Conservation (phyloP, 495 filamentous ascomycete species). For the Penicillium herquei region DNA sequence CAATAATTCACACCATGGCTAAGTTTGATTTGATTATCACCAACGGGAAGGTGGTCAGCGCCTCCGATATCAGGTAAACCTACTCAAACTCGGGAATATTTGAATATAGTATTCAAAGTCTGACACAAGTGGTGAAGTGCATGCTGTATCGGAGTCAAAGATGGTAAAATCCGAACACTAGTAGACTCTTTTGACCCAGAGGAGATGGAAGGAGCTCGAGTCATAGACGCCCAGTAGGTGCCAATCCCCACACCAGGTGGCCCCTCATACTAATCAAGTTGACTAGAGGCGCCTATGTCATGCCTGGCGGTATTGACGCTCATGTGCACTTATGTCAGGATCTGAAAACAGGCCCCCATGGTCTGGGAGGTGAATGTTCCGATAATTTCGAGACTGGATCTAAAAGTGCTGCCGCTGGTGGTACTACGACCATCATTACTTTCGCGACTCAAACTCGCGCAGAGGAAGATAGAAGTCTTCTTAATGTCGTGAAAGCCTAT, state of each 20-base stretch:
- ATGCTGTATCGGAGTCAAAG: slow-evolving; percentile 15
- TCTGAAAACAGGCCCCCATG: slow-evolving; percentile 13
- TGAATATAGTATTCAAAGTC: not conserved
- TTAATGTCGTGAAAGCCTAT: slow-evolving; percentile 8
- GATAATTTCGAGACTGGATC: slow-evolving; percentile 24
- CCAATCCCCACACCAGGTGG: not conserved
- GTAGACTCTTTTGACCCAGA: slow-evolving; percentile 6
- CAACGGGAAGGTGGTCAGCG: slow-evolving; percentile 12
- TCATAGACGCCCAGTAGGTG: slow-evolving; percentile 17
- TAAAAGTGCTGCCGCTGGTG: slow-evolving; percentile 53
- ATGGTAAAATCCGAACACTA: slow-evolving; percentile 14
- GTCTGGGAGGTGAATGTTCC: slow-evolving; percentile 13
- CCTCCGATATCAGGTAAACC: slow-evolving; percentile 12
- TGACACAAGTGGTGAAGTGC: not conserved
- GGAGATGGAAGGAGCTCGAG: slow-evolving; percentile 7
- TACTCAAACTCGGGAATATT: not conserved
- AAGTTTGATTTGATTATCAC: slow-evolving; percentile 11
- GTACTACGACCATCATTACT: slow-evolving; percentile 57
- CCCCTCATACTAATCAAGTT: not conserved
- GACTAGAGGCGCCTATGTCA: slow-evolving; percentile 15
- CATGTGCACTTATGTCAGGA: slow-evolving; percentile 37
- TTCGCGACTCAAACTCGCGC: slow-evolving; percentile 40
- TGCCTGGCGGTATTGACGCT: slow-evolving; percentile 40
- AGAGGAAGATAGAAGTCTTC: slow-evolving; percentile 6
- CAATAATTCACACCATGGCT: not conserved